phyloP scores from a whole-genome alignment of 2,329 filamentous ascomycete genomes.

The Phymatotrichopsis omnivora region DNA sequence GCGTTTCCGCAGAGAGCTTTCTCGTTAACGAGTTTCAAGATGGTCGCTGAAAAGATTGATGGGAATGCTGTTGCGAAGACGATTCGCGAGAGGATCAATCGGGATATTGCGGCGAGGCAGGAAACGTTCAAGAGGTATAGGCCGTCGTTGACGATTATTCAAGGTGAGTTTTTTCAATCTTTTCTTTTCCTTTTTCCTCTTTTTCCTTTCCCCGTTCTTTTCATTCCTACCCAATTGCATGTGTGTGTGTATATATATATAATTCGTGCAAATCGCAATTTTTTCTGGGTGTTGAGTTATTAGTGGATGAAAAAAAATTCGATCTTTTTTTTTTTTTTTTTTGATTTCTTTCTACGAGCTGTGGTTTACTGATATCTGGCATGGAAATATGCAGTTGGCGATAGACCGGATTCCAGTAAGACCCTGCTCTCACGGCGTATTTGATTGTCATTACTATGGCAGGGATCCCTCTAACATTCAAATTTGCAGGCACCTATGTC shows the following conservation, averaged over 20 bases:
- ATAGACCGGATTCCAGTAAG: constrained; percentile 84
- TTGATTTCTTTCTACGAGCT: no score
- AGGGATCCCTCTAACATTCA: constrained; percentile 20
- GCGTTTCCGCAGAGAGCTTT: no score
- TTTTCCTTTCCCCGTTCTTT: background rate
- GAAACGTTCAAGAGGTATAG: constrained; percentile 74
- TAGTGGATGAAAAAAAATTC: background rate
- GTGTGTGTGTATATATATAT: no score
- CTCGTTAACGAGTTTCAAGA: constrained; percentile 37
- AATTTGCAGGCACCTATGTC: constrained; percentile 73
- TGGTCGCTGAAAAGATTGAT: constrained; percentile 87
- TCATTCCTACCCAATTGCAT: background rate
- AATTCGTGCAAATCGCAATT: no score
- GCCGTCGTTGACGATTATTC: constrained; percentile 86
- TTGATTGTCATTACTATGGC: background rate
- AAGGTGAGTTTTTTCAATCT: constrained; percentile 50
- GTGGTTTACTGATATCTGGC: no score
- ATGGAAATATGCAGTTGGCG: constrained; percentile 59
- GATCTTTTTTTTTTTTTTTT: no score
- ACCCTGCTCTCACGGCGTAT: constrained; percentile 1
- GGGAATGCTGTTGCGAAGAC: constrained; percentile 88
- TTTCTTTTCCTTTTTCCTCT: constrained; percentile 13
- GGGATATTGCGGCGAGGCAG: constrained; percentile 73
- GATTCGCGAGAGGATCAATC: constrained; percentile 72
- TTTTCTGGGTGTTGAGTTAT: background rate